Conservation (phyloP, 805 yeast species). For the Metschnikowia cubensis region DNA sequence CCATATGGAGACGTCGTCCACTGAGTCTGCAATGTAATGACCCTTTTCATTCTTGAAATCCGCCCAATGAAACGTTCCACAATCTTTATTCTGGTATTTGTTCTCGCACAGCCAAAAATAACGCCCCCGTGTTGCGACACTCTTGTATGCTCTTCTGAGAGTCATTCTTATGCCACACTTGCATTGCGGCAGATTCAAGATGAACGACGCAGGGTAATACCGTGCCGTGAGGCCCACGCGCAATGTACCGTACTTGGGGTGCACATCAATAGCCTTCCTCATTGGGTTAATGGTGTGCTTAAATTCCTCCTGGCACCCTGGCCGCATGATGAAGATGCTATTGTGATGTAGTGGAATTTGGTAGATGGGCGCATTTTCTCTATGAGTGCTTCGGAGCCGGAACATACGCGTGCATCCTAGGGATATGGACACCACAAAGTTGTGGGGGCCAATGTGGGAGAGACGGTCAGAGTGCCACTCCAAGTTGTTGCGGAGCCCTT, state of each 20-base stretch:
- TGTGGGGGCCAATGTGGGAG: slow-evolving; percentile 69
- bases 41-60: slow-evolving; percentile 33
- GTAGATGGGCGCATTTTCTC: slow-evolving; percentile 29
- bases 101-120: slow-evolving; percentile 67
- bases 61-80: slow-evolving; percentile 50
- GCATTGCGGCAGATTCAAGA: slow-evolving; percentile 40
- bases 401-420: slow-evolving; percentile 71
- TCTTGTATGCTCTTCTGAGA: slow-evolving; percentile 52
- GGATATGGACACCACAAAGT: slow-evolving; percentile 62
- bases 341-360: slow-evolving; percentile 69
- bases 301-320: slow-evolving; percentile 73
- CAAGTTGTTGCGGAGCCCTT: slow-evolving; percentile 45
- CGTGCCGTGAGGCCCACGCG: slow-evolving; percentile 68
- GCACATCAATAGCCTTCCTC: slow-evolving; percentile 36
- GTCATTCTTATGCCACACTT: slow-evolving; percentile 49
- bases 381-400: slow-evolving; percentile 46
- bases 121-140: slow-evolving; percentile 44
- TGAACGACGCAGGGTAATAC: slow-evolving; percentile 41
- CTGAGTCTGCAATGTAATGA: slow-evolving; percentile 31
- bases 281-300: slow-evolving; percentile 60
- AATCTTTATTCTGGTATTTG: slow-evolving; percentile 40
- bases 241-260: slow-evolving; percentile 45
- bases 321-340: slow-evolving; percentile 66
- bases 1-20: slow-evolving; percentile 42
- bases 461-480: slow-evolving; percentile 78